Base-by-base conservation (phyloP, 371 early-diverging fungal species). In the Zopfochytrium polystomum region DNA sequence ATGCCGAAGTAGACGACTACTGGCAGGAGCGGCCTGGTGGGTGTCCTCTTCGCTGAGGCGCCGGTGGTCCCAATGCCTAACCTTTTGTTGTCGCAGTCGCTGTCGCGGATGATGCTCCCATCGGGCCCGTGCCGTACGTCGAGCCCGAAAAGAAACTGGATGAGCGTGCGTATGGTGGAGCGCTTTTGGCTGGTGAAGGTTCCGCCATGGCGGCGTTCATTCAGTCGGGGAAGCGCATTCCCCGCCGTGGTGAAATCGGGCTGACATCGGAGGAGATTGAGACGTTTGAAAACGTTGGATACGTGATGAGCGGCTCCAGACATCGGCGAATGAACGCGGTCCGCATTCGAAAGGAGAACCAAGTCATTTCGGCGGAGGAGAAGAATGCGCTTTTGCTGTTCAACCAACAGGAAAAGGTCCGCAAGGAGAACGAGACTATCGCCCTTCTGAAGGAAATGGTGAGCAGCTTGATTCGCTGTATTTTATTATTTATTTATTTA, bases 241-340 rank as follows among this genome's bases (percentile, higher is more conserved):
- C 96, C 15, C 89, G 96, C 33, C 89, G 96, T 79, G 97, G 96
- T 80, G 96, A 96, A 79, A 93, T 96, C 72, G 95, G 95, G 43
- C 71, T 95, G 20, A 85, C 85, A 54, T 84, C 88, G 48, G 80
- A 88, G 26, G 80, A 92, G 71, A 96, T 96, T 69, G 82, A 85
- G 58, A 72, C 82, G 15, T 92, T 80, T 71, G 96, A 96, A 72
- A 70, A 71, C n/a, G 87, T 85, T 0, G 97, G 97, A 23, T 96
- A 84, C 73, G 97, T 95, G 18, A 96, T 96, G 97, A 88, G 89
- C 61, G 97, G 97, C 33, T 90, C 86, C 68, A 81, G 96, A 55
- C 95, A 95, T 73, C 85, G 87, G 50, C 85, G 93, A 32, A 93
- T 93, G 94, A 95, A 95, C 66, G 95, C 95, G 15, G 96, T 94